Conservation (phyloP, 176 grass and related monocot species). For the Olyra latifolia region DNA sequence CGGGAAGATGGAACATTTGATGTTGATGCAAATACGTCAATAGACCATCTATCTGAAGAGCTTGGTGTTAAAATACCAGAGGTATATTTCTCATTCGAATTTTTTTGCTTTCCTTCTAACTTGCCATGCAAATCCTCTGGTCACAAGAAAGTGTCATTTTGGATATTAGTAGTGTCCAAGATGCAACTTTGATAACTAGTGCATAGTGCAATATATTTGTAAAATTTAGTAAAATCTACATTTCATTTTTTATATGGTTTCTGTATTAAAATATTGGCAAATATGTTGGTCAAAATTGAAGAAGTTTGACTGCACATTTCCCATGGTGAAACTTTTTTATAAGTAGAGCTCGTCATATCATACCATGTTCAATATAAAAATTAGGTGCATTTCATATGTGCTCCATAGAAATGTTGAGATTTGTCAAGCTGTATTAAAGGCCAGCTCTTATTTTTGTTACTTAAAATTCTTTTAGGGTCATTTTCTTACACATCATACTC, state of each 20-base stretch:
- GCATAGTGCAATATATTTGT: not conserved
- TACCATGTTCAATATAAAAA: slow-evolving; percentile 6
- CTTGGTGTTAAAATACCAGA: slow-evolving; percentile 95
- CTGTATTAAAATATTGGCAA: not conserved
- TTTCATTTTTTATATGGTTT: slow-evolving; percentile 2
- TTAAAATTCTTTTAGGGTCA: not conserved
- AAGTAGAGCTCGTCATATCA: not conserved
- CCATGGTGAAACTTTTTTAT: not conserved
- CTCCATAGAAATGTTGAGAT: not conserved
- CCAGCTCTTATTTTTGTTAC: not conserved
- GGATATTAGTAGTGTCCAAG: not conserved
- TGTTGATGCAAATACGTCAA: slow-evolving; percentile 98
- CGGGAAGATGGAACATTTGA: slow-evolving; percentile 88
- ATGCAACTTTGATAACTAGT: slow-evolving; percentile 11
- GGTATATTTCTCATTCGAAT: slow-evolving; percentile 46
- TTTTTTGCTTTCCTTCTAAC: slow-evolving; percentile 7
- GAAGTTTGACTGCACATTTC: not conserved
- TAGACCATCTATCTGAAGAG: slow-evolving; percentile 92
- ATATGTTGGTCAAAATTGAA: not conserved
- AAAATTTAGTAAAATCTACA: not conserved
- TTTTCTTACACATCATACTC: not conserved
- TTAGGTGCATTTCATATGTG: not conserved
- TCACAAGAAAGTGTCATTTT: not conserved
- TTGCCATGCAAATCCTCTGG: not conserved
- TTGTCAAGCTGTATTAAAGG: not conserved